Conservation (phyloP, 2,329 filamentous ascomycete species). For the Beauveria pseudobassiana region DNA sequence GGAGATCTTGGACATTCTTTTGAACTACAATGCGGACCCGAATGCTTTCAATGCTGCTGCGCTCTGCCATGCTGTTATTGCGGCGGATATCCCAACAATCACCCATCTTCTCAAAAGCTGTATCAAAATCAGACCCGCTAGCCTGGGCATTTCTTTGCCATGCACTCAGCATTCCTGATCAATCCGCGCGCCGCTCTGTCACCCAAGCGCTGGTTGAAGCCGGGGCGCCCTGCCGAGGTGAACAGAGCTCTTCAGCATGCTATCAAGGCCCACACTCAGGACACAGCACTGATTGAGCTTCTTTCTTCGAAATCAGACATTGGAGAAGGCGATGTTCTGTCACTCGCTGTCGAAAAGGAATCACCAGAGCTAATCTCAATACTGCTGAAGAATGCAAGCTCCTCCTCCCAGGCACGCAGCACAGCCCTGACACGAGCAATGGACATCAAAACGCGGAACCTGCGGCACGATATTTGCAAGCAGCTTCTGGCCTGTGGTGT, state of each 20-base stretch:
- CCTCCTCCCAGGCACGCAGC: slow-evolving; percentile 31
- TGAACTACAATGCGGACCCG: slow-evolving; percentile 46
- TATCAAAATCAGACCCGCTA: slow-evolving; percentile 30
- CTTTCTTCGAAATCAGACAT: slow-evolving; percentile 41
- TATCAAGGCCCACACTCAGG: slow-evolving; percentile 38
- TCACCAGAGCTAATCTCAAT: slow-evolving; percentile 38
- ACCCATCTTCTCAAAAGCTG: slow-evolving; percentile 39
- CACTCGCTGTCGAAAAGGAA: slow-evolving; percentile 37
- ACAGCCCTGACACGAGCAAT: slow-evolving; percentile 36
- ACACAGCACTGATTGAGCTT: slow-evolving; percentile 39
- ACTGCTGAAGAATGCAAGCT: slow-evolving; percentile 31
- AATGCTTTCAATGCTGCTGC: slow-evolving; percentile 45
- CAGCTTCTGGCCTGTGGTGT: slow-evolving; percentile 40
- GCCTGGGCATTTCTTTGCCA: slow-evolving; percentile 45
- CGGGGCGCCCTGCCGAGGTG: slow-evolving; percentile 40
- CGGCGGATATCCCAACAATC: slow-evolving; percentile 35
- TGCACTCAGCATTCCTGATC: slow-evolving; percentile 42
- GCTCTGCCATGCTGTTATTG: slow-evolving; percentile 42
- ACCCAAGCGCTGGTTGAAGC: slow-evolving; percentile 42
- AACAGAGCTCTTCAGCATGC: slow-evolving; percentile 46
- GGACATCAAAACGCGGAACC: slow-evolving; percentile 30
- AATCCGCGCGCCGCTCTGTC: slow-evolving; percentile 43
- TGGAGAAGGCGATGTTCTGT: slow-evolving; percentile 41
- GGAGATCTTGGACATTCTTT: slow-evolving; percentile 37
- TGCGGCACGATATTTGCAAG: slow-evolving; percentile 36